Evolutionary conservation across 2,329 filamentous ascomycete genomes (phyloP).

Genomic region (Fusarium beomiforme): DNA sequence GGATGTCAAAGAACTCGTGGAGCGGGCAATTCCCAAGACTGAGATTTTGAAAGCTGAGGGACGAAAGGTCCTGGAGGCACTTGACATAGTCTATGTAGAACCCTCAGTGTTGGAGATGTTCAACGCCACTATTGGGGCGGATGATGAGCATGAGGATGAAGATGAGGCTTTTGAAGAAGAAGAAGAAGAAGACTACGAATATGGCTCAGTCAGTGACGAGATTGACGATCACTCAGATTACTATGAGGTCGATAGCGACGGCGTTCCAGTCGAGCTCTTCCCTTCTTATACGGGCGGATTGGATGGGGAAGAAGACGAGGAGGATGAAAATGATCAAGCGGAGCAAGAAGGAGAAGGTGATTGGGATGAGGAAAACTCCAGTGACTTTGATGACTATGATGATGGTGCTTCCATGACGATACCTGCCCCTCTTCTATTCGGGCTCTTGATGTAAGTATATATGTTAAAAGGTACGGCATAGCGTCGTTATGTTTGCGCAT

Average conservation of each 20-base stretch:
- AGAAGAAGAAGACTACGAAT: slow-evolving; percentile 15
- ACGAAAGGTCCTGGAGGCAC: slow-evolving; percentile 37
- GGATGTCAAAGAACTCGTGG: slow-evolving; percentile 34
- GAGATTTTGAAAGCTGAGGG: slow-evolving; percentile 32
- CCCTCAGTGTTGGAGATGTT: slow-evolving; percentile 13
- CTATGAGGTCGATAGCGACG: slow-evolving; percentile 25
- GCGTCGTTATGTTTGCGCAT: neutral
- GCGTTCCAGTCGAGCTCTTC: slow-evolving; percentile 7
- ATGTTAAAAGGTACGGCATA: neutral
- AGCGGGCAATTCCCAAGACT: slow-evolving; percentile 34
- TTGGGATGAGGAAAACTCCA: slow-evolving; percentile 18
- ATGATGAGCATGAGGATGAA: neutral
- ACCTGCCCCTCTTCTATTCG: slow-evolving; percentile 33
- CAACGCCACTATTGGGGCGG: neutral
- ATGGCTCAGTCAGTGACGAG: slow-evolving; percentile 28
- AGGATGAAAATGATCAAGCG: slow-evolving; percentile 7
- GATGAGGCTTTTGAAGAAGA: slow-evolving; percentile 16
- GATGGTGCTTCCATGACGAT: slow-evolving; percentile 29
- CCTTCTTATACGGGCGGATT: slow-evolving; percentile 5
- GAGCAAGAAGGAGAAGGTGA: slow-evolving; percentile 14
- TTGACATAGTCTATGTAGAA: slow-evolving; percentile 40
- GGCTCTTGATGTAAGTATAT: slow-evolving; percentile 34
- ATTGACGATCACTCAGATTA: slow-evolving; percentile 27
- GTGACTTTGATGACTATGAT: slow-evolving; percentile 37
- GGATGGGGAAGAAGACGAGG: slow-evolving; percentile 23